Base-by-base conservation (phyloP, 176 grass and related monocot species). In the Tillandsia fasciculata region DNA sequence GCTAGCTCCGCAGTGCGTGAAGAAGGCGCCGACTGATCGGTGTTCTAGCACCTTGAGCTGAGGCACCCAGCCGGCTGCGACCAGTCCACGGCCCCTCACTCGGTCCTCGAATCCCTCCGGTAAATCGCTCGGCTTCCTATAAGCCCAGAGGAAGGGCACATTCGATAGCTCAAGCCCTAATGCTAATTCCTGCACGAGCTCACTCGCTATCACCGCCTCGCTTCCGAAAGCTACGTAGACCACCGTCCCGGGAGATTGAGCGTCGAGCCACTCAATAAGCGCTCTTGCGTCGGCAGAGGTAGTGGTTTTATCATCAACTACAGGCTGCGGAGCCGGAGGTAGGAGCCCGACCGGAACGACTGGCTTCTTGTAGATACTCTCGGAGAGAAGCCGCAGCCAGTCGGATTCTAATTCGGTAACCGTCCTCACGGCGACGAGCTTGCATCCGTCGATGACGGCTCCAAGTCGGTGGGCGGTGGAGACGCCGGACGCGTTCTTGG, bases 221-320 rank as follows among this genome's bases (percentile, higher is more conserved):
- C 76, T 90, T 2, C 91, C 91, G 0, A 90, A 76, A 7, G 91
- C 81, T 2, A 90, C 61, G 20, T 85, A 90, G n/a, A 96, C 51
- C 3, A 87, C 91, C 0, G 84, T 85, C 48, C 79, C 57, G 0
- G 76, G 11, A 0, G 67, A 18, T 48, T 87, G 87, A 0, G n/a
- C 26, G 50, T 80, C 76, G 0, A 96, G 50, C 84, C 84, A 90
- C 1, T 83, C 76, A 22, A 13, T 11, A 6, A 72, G 0, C 14
- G 65, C 27, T 7, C 51, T 42, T 0, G 17, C 14, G 11, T 22
- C 65, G 20, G 23, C 23, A 24, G 23, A 24, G 23, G 23, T 24
- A 24, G 23, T 24, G 23, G 23, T 24, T 24, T 24, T 1, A 24
- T 24, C 23, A 24, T 24, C 23, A 24, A 24, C 10, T 18, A 10